Evolutionary conservation across 106 monocot species (phyloP).

Genomic region (Phalaenopsis aphrodite): DNA sequence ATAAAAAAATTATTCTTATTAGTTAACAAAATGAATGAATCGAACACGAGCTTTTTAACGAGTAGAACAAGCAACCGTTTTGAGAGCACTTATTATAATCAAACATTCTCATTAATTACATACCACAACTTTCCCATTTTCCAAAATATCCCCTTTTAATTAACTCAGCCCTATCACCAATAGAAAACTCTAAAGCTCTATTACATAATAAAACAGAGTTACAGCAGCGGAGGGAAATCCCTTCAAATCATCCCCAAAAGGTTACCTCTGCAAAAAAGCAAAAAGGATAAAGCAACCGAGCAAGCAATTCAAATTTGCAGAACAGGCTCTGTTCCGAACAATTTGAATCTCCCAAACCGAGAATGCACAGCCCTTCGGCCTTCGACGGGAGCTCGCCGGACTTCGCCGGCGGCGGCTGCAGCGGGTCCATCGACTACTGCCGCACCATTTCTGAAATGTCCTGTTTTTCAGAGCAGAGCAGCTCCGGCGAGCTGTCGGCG

Average conservation of each 20-base stretch:
- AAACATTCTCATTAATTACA: too few relatives aligned
- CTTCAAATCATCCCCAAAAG: not conserved
- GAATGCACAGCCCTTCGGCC: slow-evolving; percentile 25
- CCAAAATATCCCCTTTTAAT: too few relatives aligned
- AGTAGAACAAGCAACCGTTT: too few relatives aligned
- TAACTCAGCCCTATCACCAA: too few relatives aligned
- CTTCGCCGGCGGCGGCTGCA: slow-evolving; percentile 11
- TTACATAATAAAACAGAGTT: too few relatives aligned
- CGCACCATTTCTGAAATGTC: slow-evolving; percentile 65
- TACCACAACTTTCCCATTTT: too few relatives aligned
- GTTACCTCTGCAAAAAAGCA: not conserved
- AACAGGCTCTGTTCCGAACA: not conserved
- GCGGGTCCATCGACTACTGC: slow-evolving; percentile 41
- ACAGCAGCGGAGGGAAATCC: not conserved
- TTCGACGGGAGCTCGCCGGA: slow-evolving; percentile 26
- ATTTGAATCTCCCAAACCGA: not conserved
- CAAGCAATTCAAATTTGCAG: not conserved
- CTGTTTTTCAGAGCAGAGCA: slow-evolving; percentile 43
- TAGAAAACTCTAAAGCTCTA: too few relatives aligned
- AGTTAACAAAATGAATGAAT: too few relatives aligned
- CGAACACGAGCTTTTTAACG: too few relatives aligned
- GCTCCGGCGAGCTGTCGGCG: slow-evolving; percentile 26
- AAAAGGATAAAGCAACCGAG: not conserved
- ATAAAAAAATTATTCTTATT: too few relatives aligned
- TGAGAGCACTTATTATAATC: too few relatives aligned